Conservation (phyloP, 1,284 basidiomycete species). For the Acaromyces ingoldii region DNA sequence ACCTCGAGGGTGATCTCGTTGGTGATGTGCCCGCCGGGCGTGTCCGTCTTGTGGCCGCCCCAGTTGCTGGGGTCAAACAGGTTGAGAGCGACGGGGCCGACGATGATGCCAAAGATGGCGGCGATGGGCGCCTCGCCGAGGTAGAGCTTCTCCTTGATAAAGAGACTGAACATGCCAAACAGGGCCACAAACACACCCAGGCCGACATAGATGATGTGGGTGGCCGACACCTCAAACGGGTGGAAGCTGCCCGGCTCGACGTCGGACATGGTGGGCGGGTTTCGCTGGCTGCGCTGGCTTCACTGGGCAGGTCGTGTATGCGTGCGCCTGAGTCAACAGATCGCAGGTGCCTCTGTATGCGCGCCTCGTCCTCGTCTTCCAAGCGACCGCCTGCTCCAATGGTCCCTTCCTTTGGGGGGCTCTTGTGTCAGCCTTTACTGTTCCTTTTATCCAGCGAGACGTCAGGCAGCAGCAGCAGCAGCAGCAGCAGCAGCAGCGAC, state of each 20-base stretch:
- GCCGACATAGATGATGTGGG: slow-evolving; percentile 46
- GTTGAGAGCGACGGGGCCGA: slow-evolving; percentile 73
- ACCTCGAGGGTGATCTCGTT: slow-evolving; percentile 65
- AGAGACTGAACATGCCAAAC: slow-evolving; percentile 88
- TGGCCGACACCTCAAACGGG: slow-evolving; percentile 45
- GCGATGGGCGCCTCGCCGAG: slow-evolving; percentile 96
- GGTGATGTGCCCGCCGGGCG: slow-evolving; percentile 63
- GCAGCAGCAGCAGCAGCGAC: no score
- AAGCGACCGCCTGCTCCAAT: no score
- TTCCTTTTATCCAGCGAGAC: no score
- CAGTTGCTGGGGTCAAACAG: slow-evolving; percentile 82
- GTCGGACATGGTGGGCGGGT: neutral
- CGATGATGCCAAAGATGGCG: slow-evolving; percentile 87
- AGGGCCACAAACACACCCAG: slow-evolving; percentile 45
- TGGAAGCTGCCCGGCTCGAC: slow-evolving; percentile 23
- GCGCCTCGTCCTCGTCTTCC: no score
- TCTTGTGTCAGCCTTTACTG: no score
- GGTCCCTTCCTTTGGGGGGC: no score
- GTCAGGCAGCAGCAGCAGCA: no score
- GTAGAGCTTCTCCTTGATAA: slow-evolving; percentile 88
- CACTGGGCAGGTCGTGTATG: no score
- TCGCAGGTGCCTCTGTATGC: no score
- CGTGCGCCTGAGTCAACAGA: no score
- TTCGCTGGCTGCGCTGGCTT: no score
- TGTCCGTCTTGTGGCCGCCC: slow-evolving; percentile 59